Base-by-base conservation (phyloP, 495 filamentous ascomycete species). In the Tuber brumale region DNA sequence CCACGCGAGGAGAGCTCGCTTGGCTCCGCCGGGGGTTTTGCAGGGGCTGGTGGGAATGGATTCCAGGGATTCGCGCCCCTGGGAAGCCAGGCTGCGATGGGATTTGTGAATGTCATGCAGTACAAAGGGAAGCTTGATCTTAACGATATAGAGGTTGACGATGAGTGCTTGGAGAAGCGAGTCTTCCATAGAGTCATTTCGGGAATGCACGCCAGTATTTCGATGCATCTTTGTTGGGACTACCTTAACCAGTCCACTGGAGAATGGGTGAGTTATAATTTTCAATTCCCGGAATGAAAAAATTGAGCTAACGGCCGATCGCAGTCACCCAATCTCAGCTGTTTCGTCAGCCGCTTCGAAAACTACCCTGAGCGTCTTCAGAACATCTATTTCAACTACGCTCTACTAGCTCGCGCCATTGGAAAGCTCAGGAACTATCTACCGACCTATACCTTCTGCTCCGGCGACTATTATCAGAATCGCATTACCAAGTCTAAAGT, bases 311-410 rank as follows among this genome's bases (percentile, higher is more conserved):
- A 72, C 27, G 8, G 16, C 57, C 57, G 43, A 35, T 16, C 5
- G 14, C 12, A 74, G 72, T 91, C 57, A 70, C 96, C 95, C 21
- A 99, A 99, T 80, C 85, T 97, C 45, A 87, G 88, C 80, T 99
- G 95, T 87, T 99, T 95, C 88, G 90, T 92, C 83, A 86, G 90
- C 31, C 91, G 95, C 19, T 88, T 99, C 27, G 91, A 95, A 81
- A 86, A 87, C 12, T 89, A 93, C 80, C 94, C 95, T 0, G 95
- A 99, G 77, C 92, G 94, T 72, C 91, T 97, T 82, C 95, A 95
- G 74, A 99, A 99, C 84, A 89, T 98, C 75, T 99, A 98, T 86
- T 99, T 99, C 87, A 97, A 99, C 87, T 99, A 97, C 83, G 95
- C 95, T 0, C 88, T 99, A 43, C 87, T 99, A 35, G 90, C 94